phyloP scores from a whole-genome alignment of 768 basidiomycete species.

The Agaricus sinodeliciosus region DNA sequence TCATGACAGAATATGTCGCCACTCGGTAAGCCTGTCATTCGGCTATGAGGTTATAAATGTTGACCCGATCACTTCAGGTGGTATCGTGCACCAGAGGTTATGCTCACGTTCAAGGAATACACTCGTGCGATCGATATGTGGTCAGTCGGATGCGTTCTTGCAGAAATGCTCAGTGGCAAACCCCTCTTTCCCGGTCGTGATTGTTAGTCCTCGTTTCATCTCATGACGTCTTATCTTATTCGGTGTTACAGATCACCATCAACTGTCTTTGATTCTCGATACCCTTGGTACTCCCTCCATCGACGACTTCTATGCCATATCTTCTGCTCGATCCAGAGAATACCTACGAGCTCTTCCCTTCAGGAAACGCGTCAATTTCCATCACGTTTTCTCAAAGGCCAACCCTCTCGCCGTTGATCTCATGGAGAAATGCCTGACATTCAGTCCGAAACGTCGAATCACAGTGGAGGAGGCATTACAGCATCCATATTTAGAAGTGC shows the following conservation, averaged over 20 bases:
- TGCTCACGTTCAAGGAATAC: slow-evolving; percentile 97
- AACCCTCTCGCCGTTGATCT: slow-evolving; percentile 71
- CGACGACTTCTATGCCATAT: slow-evolving; percentile 94
- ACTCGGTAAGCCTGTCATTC: slow-evolving; percentile 50
- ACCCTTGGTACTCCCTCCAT: slow-evolving; percentile 88
- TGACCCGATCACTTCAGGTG: slow-evolving; percentile 43
- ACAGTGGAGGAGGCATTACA: slow-evolving; percentile 82
- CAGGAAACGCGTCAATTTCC: slow-evolving; percentile 70
- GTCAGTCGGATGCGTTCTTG: slow-evolving; percentile 82
- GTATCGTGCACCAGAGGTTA: slow-evolving; percentile 97
- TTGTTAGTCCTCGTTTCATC: slow-evolving; percentile 42
- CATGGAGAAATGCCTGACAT: slow-evolving; percentile 75
- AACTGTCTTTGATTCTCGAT: slow-evolving; percentile 87
- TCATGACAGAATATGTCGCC: slow-evolving; percentile 93
- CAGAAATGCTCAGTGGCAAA: slow-evolving; percentile 89
- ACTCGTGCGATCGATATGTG: slow-evolving; percentile 84
- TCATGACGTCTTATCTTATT: slow-evolving; percentile 10
- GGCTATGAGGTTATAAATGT: background rate
- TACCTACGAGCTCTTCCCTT: slow-evolving; percentile 88
- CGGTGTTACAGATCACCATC: slow-evolving; percentile 70
- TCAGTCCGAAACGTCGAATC: slow-evolving; percentile 82
- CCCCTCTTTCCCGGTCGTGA: slow-evolving; percentile 94
- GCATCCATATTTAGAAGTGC: slow-evolving; percentile 83
- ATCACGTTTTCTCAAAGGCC: slow-evolving; percentile 66
- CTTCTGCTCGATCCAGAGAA: slow-evolving; percentile 68